Evolutionary conservation across 805 yeast species (phyloP), one percentile per base, ranked within the genome.

Genomic region (Metschnikowia kunwiensis): DNA sequence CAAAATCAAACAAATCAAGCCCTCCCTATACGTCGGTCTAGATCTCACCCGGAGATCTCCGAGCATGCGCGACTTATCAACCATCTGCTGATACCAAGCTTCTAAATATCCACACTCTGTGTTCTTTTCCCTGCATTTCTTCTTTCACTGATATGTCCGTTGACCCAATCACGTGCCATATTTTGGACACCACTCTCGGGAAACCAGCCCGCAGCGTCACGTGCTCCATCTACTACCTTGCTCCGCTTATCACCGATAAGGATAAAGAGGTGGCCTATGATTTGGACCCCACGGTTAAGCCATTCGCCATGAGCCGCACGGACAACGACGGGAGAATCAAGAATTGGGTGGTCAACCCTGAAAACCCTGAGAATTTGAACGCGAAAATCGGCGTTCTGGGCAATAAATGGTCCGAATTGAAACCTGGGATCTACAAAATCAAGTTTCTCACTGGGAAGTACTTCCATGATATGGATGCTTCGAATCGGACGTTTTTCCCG

Each of bases 121-220:
- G n/a, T n/a, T 21, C 24, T 21, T 21, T 21, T 21, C 5, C 11
- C 5, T 21, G 9, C 24, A 9, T 21, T 21, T 21, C 24, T 21
- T 14, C 7, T 27, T 27, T 11, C 13, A n/a, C 13, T 27, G 15
- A 23, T 16, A 47, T 58, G 61, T 50, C 62, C 13, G 63, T 57
- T 22, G 63, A 59, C 21, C 91, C 91, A 28, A 76, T 88, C 25
- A 88, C 96, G 3, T 89, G 97, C 63, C 97, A 89, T 58, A 76
- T 89, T 7, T 68, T 89, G 15, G 96, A 89, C 53, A 88, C 96
- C 5, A 80, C 84, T 7, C 61, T 70, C 6, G 97, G 97, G 1
- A 72, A 68, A 42, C 97, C 97, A 1, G 96, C 96, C 1, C 55
- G 63, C 0, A 72, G 70, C n/a, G 89, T 89, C n/a, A 62, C 70